Conservation (phyloP, 2,329 filamentous ascomycete genomes). For the Botrytis porri region DNA sequence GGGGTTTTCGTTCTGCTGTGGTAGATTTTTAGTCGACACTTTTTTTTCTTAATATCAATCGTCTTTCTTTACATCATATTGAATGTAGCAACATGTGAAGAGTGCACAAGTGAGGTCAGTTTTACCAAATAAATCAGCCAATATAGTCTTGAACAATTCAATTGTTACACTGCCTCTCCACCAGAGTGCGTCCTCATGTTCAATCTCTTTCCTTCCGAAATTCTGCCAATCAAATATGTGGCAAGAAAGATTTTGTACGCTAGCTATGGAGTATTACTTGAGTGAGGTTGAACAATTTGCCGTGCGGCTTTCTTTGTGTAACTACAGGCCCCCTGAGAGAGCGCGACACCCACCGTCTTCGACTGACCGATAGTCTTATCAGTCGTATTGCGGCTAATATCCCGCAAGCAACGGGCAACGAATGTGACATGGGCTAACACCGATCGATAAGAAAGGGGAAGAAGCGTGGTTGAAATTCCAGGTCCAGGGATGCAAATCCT, state of each 20-base stretch:
- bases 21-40: slow-evolving; percentile 20
- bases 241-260: neutral
- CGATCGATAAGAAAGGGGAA: slow-evolving; percentile 7
- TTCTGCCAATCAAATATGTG: neutral
- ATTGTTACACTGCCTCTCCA: neutral
- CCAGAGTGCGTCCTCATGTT: neutral
- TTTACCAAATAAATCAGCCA: neutral
- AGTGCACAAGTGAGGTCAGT: neutral
- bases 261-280: neutral
- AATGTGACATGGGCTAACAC: neutral
- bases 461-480: slow-evolving; percentile 4
- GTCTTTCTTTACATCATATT: neutral
- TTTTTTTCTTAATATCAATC: slow-evolving; percentile 12
- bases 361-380: neutral
- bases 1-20: slow-evolving; percentile 18
- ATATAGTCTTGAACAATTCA: neutral
- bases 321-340: slow-evolving; percentile 3
- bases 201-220: neutral
- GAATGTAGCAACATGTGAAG: neutral
- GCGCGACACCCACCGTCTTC: slow-evolving; percentile 11
- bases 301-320: slow-evolving; percentile 16
- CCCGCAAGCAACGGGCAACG: neutral
- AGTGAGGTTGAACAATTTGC: slow-evolving; percentile 16
- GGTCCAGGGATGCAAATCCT: slow-evolving; percentile 20
- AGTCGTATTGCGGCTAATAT: slow-evolving; percentile 15